Base-by-base conservation (phyloP, 129 eudicot genomes). In the Gnaphalium uliginosum region DNA sequence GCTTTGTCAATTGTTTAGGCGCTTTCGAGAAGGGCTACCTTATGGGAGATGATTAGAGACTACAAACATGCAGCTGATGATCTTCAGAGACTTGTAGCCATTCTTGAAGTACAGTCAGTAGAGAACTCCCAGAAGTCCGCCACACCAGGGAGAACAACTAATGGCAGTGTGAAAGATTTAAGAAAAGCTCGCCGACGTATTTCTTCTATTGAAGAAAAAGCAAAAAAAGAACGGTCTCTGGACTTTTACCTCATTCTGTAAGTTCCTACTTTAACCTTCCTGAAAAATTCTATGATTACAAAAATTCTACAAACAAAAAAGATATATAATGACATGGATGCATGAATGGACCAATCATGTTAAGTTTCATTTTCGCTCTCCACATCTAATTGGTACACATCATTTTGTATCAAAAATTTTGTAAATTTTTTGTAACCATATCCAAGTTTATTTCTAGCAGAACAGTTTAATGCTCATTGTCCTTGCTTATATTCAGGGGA, bases 21-120 rank as follows among this genome's bases (percentile, higher is more conserved):
- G 48, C 85, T 94, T 72, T 90, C 91, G 2, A 90, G 98, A 86
- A 87, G 98, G 81, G 91, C 98, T 6, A 94, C 97, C 62, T 84
- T 94, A 71, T 86, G 89, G 78, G 98, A 90, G 81, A 88, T 85
- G 89, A 94, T 94, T 79, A 87, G 97, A 76, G 98, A 94, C 83
- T 94, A 94, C 72, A 83, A 82, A 59, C 93, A 88, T 72, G 98
- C 98, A 76, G 82, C 83, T 33, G 71, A 48, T 79, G 98, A 94
- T 80, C 89, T 89, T 62, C 85, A 83, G 71, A 88, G 81, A 74
- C 75, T 88, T 57, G 43, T 90, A 51, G 71, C 90, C 57, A 74
- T 90, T 79, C 92, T 90, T 73, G 88, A 85, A 75, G 81, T 76
- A 65, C 86, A 75, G 75, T 79, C 87, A 7, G 64, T 65, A 26